A percentile compares a stretch with the other conserved stretches of the same genome.
phyloP scores from a whole-genome alignment of 108 stramenopile genomes.

The Licmophora abbreviata region DNA sequence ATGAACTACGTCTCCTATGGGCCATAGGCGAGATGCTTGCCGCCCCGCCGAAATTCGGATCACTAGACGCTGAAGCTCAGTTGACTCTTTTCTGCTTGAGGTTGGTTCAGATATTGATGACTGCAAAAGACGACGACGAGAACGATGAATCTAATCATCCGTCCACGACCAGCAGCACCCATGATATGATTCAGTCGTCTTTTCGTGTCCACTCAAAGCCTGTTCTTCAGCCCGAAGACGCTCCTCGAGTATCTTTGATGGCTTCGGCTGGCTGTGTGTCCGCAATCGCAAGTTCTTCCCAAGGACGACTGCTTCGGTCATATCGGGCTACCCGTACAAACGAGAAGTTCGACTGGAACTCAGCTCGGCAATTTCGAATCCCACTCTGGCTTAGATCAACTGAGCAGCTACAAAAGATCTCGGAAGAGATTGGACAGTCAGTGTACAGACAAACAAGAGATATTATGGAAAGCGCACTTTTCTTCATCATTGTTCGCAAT shows the following conservation, averaged over 20 bases:
- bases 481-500: slow-evolving; percentile 65
- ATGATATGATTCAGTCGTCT: not conserved
- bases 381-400: slow-evolving; percentile 85
- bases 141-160: not conserved
- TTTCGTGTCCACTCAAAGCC: slow-evolving; percentile 10
- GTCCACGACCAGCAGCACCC: not conserved
- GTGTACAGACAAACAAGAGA: slow-evolving; percentile 54
- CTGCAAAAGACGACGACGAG: slow-evolving; percentile 4
- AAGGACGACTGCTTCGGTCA: slow-evolving; percentile 40
- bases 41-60: slow-evolving; percentile 45
- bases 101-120: not conserved
- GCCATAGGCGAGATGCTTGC: slow-evolving; percentile 45
- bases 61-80: slow-evolving; percentile 45
- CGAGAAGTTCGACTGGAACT: slow-evolving; percentile 61
- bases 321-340: slow-evolving; percentile 22
- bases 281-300: slow-evolving; percentile 62
- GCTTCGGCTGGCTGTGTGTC: slow-evolving; percentile 62
- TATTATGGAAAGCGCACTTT: slow-evolving; percentile 72
- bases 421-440: slow-evolving; percentile 77
- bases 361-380: slow-evolving; percentile 41
- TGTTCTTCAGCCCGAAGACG: slow-evolving; percentile 8
- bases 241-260: not conserved
- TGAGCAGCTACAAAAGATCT: slow-evolving; percentile 34
- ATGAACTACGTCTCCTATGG: slow-evolving; percentile 53
- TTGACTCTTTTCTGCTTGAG: slow-evolving; percentile 17